These are phyloP conservation scores for Vitis hybrid DNA, from an alignment of 177 flowering plant genomes.

Conservation along the genomic window DNA sequence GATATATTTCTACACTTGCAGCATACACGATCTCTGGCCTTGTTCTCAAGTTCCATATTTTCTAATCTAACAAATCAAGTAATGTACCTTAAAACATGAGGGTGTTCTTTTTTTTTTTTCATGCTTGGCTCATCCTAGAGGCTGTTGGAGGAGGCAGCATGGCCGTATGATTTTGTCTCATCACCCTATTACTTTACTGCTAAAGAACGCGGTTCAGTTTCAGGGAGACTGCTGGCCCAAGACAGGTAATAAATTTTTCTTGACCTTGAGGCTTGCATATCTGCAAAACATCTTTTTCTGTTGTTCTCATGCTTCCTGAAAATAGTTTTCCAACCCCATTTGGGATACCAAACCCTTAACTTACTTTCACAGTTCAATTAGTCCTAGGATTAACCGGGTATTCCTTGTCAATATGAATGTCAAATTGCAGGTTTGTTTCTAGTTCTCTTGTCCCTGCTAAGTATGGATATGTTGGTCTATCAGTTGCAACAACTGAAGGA, in stretches of 20 bases:
- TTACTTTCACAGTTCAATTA: background rate
- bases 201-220: constrained; percentile 45
- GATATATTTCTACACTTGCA: too few species aligned
- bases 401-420: background rate
- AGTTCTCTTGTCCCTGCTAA: constrained; percentile 38
- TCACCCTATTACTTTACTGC: constrained; percentile 40
- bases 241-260: constrained; percentile 41
- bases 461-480: constrained; percentile 48
- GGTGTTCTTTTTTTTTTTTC: constrained; percentile 1
- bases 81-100: background rate
- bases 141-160: constrained; percentile 35
- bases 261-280: background rate
- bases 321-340: too few species aligned
- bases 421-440: constrained; percentile 36
- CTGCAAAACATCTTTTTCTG: background rate
- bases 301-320: background rate
- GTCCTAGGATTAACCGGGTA: background rate
- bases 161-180: constrained; percentile 61
- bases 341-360: too few species aligned
- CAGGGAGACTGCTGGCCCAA: constrained; percentile 46
- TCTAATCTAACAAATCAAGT: too few species aligned
- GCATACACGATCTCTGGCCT: too few species aligned
- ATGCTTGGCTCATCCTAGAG: constrained; percentile 33
- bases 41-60: too few species aligned
- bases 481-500: constrained; percentile 42